Percentiles rank a stretch among this genome's conserved stretches.
Conservation (phyloP, 441 rosid species). For the Populus hybrid region DNA sequence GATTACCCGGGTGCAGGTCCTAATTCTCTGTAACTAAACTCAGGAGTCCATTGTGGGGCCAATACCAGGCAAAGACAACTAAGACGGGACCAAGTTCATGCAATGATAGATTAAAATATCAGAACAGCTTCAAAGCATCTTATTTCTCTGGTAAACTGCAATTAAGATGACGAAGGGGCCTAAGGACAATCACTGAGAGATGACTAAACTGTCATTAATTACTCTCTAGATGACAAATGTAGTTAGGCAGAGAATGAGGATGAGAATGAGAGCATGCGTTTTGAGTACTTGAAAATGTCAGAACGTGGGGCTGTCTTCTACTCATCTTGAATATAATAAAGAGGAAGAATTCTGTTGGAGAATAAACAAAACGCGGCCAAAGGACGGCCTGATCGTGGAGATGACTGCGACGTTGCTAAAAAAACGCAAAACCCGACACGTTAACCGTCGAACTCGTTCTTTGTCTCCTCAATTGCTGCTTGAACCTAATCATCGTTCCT, state of each 20-base stretch:
- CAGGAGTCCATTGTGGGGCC: constrained; percentile 41
- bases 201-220: constrained; percentile 17
- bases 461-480: constrained; percentile 36
- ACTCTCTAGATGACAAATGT: constrained; percentile 10
- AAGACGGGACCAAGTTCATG: constrained; percentile 36
- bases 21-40: constrained; percentile 30
- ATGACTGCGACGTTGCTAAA: constrained; percentile 27
- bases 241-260: not conserved
- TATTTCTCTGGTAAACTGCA: constrained; percentile 20
- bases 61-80: constrained; percentile 46
- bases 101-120: constrained; percentile 25
- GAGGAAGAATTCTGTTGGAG: constrained; percentile 20
- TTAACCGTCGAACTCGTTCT: constrained; percentile 50
- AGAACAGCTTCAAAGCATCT: not conserved
- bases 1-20: constrained; percentile 29
- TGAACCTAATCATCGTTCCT: constrained; percentile 5
- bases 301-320: constrained; percentile 40
- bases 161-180: constrained; percentile 23
- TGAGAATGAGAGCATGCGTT: constrained; percentile 10
- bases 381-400: constrained; percentile 52
- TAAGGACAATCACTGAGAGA: constrained; percentile 29
- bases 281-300: constrained; percentile 19
- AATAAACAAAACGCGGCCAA: constrained; percentile 16
- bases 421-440: constrained; percentile 44
- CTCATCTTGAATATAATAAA: constrained; percentile 38